phyloP scores from a whole-genome alignment of 768 basidiomycete species.

The Suillus plorans region DNA sequence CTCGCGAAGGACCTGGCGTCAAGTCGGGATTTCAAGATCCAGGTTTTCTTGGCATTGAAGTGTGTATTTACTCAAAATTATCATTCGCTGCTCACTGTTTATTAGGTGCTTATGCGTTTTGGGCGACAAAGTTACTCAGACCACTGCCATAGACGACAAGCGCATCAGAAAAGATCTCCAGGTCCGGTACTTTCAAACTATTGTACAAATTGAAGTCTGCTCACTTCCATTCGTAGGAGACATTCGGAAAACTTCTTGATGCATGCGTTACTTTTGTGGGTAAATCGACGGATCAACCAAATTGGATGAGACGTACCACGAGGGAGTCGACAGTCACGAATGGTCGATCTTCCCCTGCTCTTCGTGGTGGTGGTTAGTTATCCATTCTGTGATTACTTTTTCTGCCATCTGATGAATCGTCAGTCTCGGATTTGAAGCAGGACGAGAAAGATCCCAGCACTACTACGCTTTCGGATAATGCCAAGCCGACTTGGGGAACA shows the following conservation, averaged over 20 bases:
- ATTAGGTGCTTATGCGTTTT: slow-evolving; percentile 73
- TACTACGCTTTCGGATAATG: slow-evolving; percentile 35
- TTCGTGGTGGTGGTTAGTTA: slow-evolving; percentile 47
- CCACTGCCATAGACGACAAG: slow-evolving; percentile 88
- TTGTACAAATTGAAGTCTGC: not conserved
- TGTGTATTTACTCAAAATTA: slow-evolving; percentile 32
- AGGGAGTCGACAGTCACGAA: slow-evolving; percentile 62
- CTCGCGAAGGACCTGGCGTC: slow-evolving; percentile 77
- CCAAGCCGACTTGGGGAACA: slow-evolving; percentile 26
- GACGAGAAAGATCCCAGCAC: slow-evolving; percentile 63
- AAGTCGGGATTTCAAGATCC: slow-evolving; percentile 65
- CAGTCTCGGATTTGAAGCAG: slow-evolving; percentile 40
- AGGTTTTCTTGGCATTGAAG: slow-evolving; percentile 74
- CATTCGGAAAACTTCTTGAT: slow-evolving; percentile 83
- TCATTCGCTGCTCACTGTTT: slow-evolving; percentile 14
- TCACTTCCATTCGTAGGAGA: slow-evolving; percentile 51
- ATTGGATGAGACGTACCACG: slow-evolving; percentile 72
- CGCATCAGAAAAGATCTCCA: slow-evolving; percentile 88
- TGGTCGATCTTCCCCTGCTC: slow-evolving; percentile 71
- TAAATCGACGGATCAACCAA: slow-evolving; percentile 69
- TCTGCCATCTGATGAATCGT: slow-evolving; percentile 3
- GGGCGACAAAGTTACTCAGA: slow-evolving; percentile 83
- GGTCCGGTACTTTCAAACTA: slow-evolving; percentile 35
- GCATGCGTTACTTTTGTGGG: slow-evolving; percentile 72
- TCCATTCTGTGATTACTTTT: not conserved